A percentile compares a stretch with the other conserved stretches of the same genome.
phyloP scores from a whole-genome alignment of 2,329 filamentous ascomycete genomes.

The Helicocarpus griseus region DNA sequence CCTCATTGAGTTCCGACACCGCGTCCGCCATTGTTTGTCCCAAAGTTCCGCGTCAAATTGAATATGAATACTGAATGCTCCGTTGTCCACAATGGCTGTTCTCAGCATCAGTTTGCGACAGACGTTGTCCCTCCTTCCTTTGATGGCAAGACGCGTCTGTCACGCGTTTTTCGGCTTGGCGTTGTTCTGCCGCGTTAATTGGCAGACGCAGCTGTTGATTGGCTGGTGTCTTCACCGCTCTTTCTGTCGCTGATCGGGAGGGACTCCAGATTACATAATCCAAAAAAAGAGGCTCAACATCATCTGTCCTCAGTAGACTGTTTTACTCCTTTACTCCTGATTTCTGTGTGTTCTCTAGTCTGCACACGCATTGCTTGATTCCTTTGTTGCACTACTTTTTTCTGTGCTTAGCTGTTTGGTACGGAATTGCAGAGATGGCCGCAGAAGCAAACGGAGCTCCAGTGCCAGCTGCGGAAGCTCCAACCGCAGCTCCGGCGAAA shows the following conservation, averaged over 20 bases:
- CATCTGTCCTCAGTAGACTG: background rate
- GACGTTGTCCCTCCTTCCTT: background rate
- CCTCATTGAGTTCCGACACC: conserved; percentile 43
- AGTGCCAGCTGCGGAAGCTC: conserved; percentile 8
- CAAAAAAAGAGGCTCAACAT: background rate
- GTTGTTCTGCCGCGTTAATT: background rate
- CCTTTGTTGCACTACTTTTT: background rate
- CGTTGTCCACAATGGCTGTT: background rate
- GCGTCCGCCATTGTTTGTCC: conserved; percentile 6
- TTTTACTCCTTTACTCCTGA: background rate
- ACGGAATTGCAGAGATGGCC: background rate
- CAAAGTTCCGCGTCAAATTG: background rate
- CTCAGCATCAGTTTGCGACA: background rate
- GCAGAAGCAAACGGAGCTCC: conserved; percentile 2
- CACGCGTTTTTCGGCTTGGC: background rate
- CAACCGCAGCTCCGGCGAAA: background rate
- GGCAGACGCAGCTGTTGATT: background rate
- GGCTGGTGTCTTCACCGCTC: background rate
- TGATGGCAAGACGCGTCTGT: background rate
- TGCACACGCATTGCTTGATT: background rate
- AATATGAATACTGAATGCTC: background rate
- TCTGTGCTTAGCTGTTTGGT: background rate
- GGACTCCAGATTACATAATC: background rate
- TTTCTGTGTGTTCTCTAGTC: background rate
- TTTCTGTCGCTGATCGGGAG: no score